Percentiles rank a stretch among this genome's conserved stretches.
These are phyloP conservation scores for Yamadazyma akitaensis DNA, from an alignment of 805 yeast species.

Conservation along the genomic window DNA sequence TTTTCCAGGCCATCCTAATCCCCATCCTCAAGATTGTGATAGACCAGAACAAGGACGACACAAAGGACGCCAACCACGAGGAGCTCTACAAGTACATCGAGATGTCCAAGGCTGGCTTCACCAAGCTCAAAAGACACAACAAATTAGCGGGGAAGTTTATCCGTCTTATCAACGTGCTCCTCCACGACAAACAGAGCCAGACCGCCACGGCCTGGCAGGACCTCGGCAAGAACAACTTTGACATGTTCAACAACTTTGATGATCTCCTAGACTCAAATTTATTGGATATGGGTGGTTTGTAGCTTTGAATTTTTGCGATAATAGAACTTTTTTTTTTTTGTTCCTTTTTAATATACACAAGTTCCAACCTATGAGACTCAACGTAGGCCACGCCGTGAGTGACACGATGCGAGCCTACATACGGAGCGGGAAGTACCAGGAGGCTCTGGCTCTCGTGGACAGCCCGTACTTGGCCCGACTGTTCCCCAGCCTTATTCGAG, in stretches of 20 bases:
- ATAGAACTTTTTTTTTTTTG: too few species aligned
- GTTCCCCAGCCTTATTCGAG: background rate
- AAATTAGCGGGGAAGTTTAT: constrained; percentile 19
- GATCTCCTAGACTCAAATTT: constrained; percentile 12
- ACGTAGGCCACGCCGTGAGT: background rate
- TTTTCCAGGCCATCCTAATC: constrained; percentile 19
- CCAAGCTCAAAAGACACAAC: constrained; percentile 13
- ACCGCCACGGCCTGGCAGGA: constrained; percentile 9
- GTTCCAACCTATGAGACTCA: background rate
- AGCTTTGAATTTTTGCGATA: background rate
- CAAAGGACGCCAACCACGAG: constrained; percentile 7
- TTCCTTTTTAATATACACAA: too few species aligned
- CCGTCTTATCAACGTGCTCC: constrained; percentile 15
- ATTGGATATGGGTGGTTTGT: background rate
- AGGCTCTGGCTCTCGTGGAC: background rate
- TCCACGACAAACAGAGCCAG: constrained; percentile 12
- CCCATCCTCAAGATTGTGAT: constrained; percentile 17
- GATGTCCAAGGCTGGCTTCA: constrained; percentile 11
- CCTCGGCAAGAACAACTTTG: constrained; percentile 10
- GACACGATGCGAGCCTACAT: background rate
- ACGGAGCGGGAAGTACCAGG: background rate
- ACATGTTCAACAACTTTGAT: constrained; percentile 16
- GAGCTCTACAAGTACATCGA: constrained; percentile 15
- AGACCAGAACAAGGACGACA: constrained; percentile 8
- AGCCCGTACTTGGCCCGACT: background rate